A percentile compares a stretch with the other conserved stretches of the same genome.
Conservation (phyloP, 164 flowering plant genomes). For the Platanus orientalis region DNA sequence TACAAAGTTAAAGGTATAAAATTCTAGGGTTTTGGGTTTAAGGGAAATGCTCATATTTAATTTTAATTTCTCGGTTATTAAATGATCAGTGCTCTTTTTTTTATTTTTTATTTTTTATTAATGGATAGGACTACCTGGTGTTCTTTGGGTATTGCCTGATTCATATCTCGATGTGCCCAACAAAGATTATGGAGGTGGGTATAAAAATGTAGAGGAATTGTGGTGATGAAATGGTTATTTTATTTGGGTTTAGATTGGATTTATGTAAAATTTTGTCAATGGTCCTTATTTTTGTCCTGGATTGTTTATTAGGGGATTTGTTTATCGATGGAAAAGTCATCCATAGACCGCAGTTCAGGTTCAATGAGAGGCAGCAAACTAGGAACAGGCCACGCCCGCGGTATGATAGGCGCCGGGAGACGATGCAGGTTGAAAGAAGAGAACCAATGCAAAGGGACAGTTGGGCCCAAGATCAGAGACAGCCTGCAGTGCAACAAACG, state of each 20-base stretch:
- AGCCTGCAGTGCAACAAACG: constrained; percentile 24
- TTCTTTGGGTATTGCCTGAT: constrained; percentile 34
- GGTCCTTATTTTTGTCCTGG: background rate
- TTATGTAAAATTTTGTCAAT: background rate
- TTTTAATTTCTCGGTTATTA: background rate
- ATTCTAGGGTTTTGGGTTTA: constrained; percentile 3
- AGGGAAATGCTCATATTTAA: background rate
- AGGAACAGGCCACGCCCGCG: constrained; percentile 79
- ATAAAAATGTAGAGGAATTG: background rate
- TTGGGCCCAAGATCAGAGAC: constrained; percentile 23
- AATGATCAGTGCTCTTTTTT: background rate
- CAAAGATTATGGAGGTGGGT: constrained; percentile 96
- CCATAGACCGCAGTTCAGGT: constrained; percentile 82
- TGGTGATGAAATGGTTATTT: background rate
- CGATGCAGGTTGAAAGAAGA: constrained; percentile 69
- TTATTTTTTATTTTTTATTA: no score
- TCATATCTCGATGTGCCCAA: constrained; percentile 96
- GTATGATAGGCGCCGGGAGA: constrained; percentile 72
- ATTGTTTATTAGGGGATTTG: constrained; percentile 60
- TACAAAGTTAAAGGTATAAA: constrained; percentile 81
- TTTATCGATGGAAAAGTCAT: constrained; percentile 90
- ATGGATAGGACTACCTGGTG: constrained; percentile 69
- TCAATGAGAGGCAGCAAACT: constrained; percentile 42
- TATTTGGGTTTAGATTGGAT: no score
- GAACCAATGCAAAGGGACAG: constrained; percentile 38